A percentile compares a stretch with the other conserved stretches of the same genome.
phyloP scores from a whole-genome alignment of 345 rosid species.

The Laguncularia racemosa region DNA sequence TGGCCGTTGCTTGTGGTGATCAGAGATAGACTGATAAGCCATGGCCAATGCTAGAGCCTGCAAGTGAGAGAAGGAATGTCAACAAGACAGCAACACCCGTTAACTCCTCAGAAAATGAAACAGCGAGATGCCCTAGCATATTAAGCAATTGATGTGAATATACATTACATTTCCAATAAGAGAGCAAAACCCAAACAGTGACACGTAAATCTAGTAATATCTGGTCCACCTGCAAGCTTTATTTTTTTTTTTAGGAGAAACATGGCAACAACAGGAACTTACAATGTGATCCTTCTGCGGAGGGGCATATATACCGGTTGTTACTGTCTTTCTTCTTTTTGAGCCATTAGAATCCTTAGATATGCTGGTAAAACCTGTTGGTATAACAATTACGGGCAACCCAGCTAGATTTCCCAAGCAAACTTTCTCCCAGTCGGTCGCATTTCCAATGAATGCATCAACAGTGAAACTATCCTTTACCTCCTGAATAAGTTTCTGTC shows the following conservation, averaged over 20 bases:
- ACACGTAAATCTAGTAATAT: too few species aligned
- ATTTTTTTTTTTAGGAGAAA: too few species aligned
- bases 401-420: constrained; percentile 92
- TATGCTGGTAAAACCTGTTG: constrained; percentile 50
- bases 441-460: constrained; percentile 79
- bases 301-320: constrained; percentile 76
- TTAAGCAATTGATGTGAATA: too few species aligned
- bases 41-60: constrained; percentile 89
- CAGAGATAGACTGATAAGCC: constrained; percentile 70
- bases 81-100: not conserved
- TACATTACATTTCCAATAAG: too few species aligned
- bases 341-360: constrained; percentile 40
- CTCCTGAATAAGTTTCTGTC: constrained; percentile 64
- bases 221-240: too few species aligned
- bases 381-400: constrained; percentile 63
- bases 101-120: not conserved
- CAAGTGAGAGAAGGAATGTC: not conserved
- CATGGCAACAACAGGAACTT: constrained; percentile 15
- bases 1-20: constrained; percentile 71
- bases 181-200: too few species aligned
- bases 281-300: constrained; percentile 78
- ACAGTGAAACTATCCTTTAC: constrained; percentile 63
- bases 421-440: constrained; percentile 85
- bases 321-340: constrained; percentile 47
- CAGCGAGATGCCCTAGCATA: not conserved